Evolutionary conservation across 768 basidiomycete species (phyloP), one percentile per base, ranked within the genome.

Genomic region (Suillus fuscotomentosus): DNA sequence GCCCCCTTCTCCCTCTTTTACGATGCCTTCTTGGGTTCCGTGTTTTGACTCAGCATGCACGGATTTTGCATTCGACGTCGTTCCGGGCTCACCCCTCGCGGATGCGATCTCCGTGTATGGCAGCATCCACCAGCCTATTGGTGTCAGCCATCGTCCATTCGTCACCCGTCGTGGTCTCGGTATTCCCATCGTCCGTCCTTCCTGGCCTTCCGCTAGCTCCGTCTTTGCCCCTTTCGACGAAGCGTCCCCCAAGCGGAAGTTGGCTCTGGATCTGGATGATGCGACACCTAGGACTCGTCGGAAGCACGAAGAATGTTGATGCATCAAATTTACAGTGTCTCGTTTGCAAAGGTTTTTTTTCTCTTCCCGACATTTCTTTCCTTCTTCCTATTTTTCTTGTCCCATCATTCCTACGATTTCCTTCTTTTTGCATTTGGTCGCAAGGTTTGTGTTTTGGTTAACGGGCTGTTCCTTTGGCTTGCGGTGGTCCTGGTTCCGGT

Each of bases 401-500:
- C 14, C 10, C 20, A 43, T 43, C 42, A 20, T 3, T 55, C 55
- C 13, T 8, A 14, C 14, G 13, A 22, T 56, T 15, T 1, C 22
- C 24, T 57, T 15, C 38, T 24, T 24, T 55, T n/a, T n/a, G 53
- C 53, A 22, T 15, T 41, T 9, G 4, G 22, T 41, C 10, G 22
- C 56, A 24, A 10, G 39, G 15, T 6, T 57, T 56, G 14, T 22
- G 36, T 56, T 56, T 38, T 56, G 7, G 14, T 56, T 56, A 38
- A 53, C 36, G 38, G 20, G 36, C 55, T 14, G 14, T 56, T 22
- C 55, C 55, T 38, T n/a, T 56, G 55, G 55, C n/a, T 34, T 56
- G 36, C 55, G 55, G 55, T 24, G 55, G 55, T 39, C 14, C 36
- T 56, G 36, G 55, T 38, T 56, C 36, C 55, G 55, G 36, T 56